phyloP scores from a whole-genome alignment of 2,329 filamentous ascomycete species.

The Botrytis sinoallii region DNA sequence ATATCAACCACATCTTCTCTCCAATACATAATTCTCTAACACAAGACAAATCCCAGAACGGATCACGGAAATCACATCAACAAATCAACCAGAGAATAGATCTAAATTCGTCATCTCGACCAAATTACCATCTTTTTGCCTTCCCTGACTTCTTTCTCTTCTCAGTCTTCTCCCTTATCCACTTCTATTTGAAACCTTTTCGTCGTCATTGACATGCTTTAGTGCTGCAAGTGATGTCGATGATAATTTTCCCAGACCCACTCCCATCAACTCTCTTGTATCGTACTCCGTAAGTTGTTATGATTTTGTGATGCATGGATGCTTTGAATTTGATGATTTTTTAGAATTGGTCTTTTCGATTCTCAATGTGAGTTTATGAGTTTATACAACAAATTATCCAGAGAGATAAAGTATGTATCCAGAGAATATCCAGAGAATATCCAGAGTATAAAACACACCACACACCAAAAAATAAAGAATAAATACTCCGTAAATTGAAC shows the following conservation, averaged over 20 bases:
- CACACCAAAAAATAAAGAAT: too few species aligned
- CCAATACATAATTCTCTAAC: neutral
- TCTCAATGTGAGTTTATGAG: too few species aligned
- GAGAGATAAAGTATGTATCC: too few species aligned
- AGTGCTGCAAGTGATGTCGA: neutral
- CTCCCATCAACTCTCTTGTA: neutral
- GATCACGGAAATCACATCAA: too few species aligned
- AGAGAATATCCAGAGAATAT: too few species aligned
- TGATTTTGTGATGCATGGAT: neutral
- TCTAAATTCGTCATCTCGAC: neutral
- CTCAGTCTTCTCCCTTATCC: neutral
- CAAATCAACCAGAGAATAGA: neutral
- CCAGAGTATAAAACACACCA: too few species aligned
- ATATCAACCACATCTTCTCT: too few species aligned
- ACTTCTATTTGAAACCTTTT: conserved; percentile 8
- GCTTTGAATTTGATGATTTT: neutral
- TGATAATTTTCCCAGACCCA: conserved; percentile 8
- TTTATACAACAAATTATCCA: too few species aligned
- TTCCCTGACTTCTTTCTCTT: neutral
- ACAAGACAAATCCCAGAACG: neutral
- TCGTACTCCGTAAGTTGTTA: too few species aligned
- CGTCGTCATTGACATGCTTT: neutral
- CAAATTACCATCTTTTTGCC: neutral
- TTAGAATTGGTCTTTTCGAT: too few species aligned
- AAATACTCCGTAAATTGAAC: too few species aligned